A percentile compares a stretch with the other conserved stretches of the same genome.
Conservation (phyloP, 106 monocot genomes). For the Dendrobium chrysotoxum region DNA sequence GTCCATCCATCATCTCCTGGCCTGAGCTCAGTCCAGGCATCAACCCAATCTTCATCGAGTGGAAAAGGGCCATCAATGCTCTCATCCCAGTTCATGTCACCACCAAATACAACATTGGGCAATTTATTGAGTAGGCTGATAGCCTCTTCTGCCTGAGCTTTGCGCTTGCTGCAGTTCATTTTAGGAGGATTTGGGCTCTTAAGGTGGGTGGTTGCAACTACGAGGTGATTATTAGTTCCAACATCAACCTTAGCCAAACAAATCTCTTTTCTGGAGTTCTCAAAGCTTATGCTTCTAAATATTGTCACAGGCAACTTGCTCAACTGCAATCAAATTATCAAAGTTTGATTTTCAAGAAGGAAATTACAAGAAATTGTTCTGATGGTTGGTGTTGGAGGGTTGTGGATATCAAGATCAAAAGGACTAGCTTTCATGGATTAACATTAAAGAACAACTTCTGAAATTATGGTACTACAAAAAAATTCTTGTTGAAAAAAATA, state of each 20-base stretch:
- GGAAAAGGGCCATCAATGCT: constrained; percentile 15
- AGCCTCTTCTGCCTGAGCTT: constrained; percentile 14
- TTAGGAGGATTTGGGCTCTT: constrained; percentile 7
- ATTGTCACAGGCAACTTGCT: constrained; percentile 20
- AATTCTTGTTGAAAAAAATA: too few relatives aligned
- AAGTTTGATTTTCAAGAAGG: too few relatives aligned
- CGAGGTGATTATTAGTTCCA: constrained; percentile 5
- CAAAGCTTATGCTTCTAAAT: not conserved
- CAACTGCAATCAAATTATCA: constrained; percentile 10
- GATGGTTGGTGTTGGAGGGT: not conserved
- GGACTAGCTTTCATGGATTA: too few relatives aligned
- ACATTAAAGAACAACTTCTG: too few relatives aligned
- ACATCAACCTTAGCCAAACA: constrained; percentile 1
- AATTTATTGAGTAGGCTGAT: not conserved
- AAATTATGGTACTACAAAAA: too few relatives aligned
- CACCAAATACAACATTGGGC: constrained; percentile 31
- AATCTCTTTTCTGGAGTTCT: constrained; percentile 14
- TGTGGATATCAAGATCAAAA: too few relatives aligned
- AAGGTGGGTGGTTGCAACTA: constrained; percentile 29
- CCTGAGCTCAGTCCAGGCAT: constrained; percentile 39
- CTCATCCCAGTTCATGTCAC: constrained; percentile 52
- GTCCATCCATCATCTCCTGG: constrained; percentile 28
- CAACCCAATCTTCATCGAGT: constrained; percentile 28
- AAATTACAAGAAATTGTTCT: too few relatives aligned
- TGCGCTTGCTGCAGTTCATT: not conserved